phyloP scores from a whole-genome alignment of 192 early-diverging fungal genomes.

The Coemansia sp. region DNA sequence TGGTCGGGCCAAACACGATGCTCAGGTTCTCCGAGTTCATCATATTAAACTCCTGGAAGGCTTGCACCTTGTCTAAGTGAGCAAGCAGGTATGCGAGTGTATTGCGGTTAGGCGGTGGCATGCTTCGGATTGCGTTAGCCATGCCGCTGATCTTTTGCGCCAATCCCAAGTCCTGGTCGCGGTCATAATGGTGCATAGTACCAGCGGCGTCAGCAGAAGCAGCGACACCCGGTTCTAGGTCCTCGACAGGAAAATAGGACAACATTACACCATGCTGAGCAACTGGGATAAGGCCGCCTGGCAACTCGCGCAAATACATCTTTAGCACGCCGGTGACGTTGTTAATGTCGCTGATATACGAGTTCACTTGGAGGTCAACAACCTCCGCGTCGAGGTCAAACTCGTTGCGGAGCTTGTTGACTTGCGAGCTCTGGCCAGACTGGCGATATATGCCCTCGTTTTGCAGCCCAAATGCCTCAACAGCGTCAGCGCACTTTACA shows the following conservation, averaged over 20 bases:
- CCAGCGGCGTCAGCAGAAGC: constrained; percentile 13
- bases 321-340: constrained; percentile 85
- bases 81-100: constrained; percentile 78
- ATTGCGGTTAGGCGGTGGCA: constrained; percentile 81
- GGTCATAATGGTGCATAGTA: constrained; percentile 7
- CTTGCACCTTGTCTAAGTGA: constrained; percentile 81
- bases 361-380: constrained; percentile 65
- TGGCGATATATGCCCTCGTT: constrained; percentile 89
- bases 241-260: constrained; percentile 22
- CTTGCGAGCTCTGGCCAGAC: constrained; percentile 75
- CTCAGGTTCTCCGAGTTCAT: constrained; percentile 87
- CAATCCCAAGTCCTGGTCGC: constrained; percentile 29
- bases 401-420: constrained; percentile 69
- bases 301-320: constrained; percentile 93
- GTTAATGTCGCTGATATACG: constrained; percentile 74
- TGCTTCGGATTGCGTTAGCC: constrained; percentile 54
- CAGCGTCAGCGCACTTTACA: constrained; percentile 73
- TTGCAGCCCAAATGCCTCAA: constrained; percentile 77
- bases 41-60: constrained; percentile 76
- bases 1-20: constrained; percentile 92
- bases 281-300: constrained; percentile 79
- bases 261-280: constrained; percentile 38
- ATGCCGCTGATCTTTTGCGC: constrained; percentile 37
- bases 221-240: constrained; percentile 14
- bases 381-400: constrained; percentile 76